Percentiles rank a stretch among this genome's conserved stretches.
Conservation (phyloP, 495 filamentous ascomycete genomes). For the Penicillium subrubescens region DNA sequence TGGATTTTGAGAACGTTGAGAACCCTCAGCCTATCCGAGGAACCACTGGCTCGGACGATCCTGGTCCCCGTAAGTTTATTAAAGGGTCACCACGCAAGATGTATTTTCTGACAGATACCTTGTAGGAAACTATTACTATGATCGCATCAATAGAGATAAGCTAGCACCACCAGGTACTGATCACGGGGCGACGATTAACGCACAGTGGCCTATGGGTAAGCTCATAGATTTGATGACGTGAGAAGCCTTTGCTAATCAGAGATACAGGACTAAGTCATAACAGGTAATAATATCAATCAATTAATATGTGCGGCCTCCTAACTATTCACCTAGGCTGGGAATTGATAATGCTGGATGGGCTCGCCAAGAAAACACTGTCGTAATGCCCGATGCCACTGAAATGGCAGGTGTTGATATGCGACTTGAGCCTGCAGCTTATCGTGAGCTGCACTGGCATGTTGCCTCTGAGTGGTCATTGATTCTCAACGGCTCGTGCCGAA, state of each 20-base stretch:
- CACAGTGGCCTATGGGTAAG: conserved; percentile 70
- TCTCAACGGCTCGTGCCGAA: conserved; percentile 64
- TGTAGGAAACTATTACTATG: conserved; percentile 58
- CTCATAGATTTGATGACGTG: not conserved
- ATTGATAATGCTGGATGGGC: conserved; percentile 65
- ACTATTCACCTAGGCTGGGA: conserved; percentile 44
- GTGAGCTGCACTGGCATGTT: conserved; percentile 76
- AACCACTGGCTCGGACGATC: conserved; percentile 56
- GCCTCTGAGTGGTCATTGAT: conserved; percentile 68
- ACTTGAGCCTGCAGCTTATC: conserved; percentile 64
- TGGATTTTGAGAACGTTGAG: conserved; percentile 62
- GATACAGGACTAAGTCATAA: conserved; percentile 57
- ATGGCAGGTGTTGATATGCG: conserved; percentile 84
- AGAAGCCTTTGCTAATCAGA: conserved; percentile 1
- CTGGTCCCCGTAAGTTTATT: conserved; percentile 55
- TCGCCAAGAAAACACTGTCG: conserved; percentile 63
- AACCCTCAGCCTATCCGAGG: conserved; percentile 74
- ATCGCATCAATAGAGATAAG: conserved; percentile 66
- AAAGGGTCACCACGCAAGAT: not conserved
- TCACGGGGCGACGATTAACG: conserved; percentile 61
- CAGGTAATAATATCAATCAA: conserved; percentile 29
- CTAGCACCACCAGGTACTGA: conserved; percentile 70
- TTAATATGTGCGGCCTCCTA: not conserved
- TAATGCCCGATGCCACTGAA: conserved; percentile 63
- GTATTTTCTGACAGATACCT: not conserved